These are phyloP conservation scores for Lenzites betulinus DNA, from an alignment of 768 basidiomycete species.

Conservation along the genomic window DNA sequence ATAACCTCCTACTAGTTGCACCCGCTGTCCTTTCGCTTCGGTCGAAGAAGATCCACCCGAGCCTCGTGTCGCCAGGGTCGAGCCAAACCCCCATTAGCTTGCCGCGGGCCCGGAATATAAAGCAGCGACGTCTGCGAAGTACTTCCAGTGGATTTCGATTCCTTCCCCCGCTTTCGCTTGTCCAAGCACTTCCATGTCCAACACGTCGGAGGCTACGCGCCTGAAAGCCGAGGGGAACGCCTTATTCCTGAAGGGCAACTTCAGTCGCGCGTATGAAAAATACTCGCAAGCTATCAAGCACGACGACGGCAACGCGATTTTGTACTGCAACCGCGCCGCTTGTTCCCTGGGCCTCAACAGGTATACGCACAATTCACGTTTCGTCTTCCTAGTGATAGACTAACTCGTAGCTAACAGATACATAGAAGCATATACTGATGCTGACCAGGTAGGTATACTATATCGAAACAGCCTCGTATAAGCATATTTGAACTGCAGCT, in stretches of 20 bases:
- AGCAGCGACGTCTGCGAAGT: too few relatives aligned
- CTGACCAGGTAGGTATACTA: conserved; percentile 6
- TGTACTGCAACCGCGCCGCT: conserved; percentile 51
- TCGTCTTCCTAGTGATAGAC: not conserved
- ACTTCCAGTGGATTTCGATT: too few relatives aligned
- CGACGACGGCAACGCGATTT: conserved; percentile 41
- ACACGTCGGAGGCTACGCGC: not conserved
- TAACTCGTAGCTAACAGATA: conserved; percentile 9
- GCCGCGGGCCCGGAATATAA: too few relatives aligned
- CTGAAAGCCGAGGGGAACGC: conserved; percentile 48
- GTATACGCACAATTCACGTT: conserved; percentile 23
- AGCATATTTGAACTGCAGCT: too few relatives aligned
- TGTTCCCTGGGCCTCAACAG: conserved; percentile 39
- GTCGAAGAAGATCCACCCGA: too few relatives aligned
- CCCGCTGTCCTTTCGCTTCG: too few relatives aligned
- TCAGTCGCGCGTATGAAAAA: conserved; percentile 38
- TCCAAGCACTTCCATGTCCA: not conserved
- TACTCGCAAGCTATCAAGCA: conserved; percentile 45
- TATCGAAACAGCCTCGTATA: too few relatives aligned
- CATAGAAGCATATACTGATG: conserved; percentile 19
- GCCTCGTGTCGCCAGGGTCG: too few relatives aligned
- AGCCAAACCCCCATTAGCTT: too few relatives aligned
- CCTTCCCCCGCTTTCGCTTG: not conserved
- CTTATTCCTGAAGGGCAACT: conserved; percentile 37
- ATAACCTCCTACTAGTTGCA: too few relatives aligned